phyloP scores from a whole-genome alignment of 345 rosid genomes.

The Populus simonii region DNA sequence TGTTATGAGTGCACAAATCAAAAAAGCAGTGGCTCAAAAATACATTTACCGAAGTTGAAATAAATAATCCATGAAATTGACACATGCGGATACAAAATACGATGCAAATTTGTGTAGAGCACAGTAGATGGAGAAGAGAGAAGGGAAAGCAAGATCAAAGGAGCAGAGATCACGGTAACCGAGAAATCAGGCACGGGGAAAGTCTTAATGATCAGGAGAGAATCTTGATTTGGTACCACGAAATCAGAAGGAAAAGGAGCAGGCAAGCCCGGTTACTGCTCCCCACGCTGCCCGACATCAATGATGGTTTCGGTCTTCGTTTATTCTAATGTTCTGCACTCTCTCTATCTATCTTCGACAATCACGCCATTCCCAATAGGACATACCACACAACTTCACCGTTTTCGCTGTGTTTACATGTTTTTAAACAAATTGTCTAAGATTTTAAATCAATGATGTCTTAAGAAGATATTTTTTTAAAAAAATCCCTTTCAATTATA shows the following conservation, averaged over 20 bases:
- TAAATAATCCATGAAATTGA: background rate
- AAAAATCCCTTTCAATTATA: too few relatives aligned
- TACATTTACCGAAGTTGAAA: too few relatives aligned
- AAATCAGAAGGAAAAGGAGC: too few relatives aligned
- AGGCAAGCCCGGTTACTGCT: constrained; percentile 6
- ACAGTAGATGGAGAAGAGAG: background rate
- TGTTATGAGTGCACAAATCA: too few relatives aligned
- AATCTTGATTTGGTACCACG: too few relatives aligned
- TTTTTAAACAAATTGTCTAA: too few relatives aligned
- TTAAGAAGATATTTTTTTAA: too few relatives aligned
- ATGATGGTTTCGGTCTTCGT: constrained; percentile 29
- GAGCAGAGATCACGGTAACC: constrained; percentile 23
- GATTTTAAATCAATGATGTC: too few relatives aligned
- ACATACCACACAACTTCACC: too few relatives aligned
- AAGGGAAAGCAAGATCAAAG: constrained; percentile 6
- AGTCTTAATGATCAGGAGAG: constrained; percentile 1
- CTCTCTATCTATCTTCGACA: too few relatives aligned
- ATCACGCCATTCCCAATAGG: background rate
- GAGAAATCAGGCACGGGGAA: constrained; percentile 30
- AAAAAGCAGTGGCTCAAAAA: too few relatives aligned
- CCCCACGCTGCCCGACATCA: constrained; percentile 47
- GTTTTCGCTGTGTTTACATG: too few relatives aligned
- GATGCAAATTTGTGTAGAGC: background rate
- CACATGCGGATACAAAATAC: background rate
- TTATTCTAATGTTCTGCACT: background rate